phyloP scores from a whole-genome alignment of 305 asterid genomes.

The Fraxinus angustifolia region DNA sequence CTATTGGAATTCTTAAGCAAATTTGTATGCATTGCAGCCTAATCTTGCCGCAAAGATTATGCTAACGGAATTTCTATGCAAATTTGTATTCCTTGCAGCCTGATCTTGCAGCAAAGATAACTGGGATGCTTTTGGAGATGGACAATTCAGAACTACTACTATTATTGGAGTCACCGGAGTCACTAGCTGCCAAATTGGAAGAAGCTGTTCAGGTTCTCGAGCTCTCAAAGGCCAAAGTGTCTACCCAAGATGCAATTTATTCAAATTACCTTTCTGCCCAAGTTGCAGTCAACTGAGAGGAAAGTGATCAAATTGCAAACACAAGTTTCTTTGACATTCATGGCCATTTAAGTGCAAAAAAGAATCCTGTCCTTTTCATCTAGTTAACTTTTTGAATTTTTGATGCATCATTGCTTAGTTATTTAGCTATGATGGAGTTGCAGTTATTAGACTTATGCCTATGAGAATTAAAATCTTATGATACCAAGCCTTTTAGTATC shows the following conservation, averaged over 20 bases:
- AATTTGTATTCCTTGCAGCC: slow-evolving; percentile 45
- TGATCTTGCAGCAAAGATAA: slow-evolving; percentile 68
- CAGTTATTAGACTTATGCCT: background rate
- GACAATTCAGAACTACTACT: slow-evolving; percentile 67
- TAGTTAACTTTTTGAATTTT: background rate
- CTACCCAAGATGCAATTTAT: slow-evolving; percentile 47
- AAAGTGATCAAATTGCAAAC: background rate
- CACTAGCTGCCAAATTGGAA: slow-evolving; percentile 60
- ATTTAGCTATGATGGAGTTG: background rate
- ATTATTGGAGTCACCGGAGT: slow-evolving; percentile 66
- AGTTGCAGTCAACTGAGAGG: slow-evolving; percentile 54
- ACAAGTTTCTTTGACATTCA: background rate
- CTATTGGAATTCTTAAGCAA: background rate
- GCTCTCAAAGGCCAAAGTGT: slow-evolving; percentile 47
- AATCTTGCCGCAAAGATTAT: background rate
- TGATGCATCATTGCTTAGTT: background rate
- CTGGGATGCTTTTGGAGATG: slow-evolving; percentile 95
- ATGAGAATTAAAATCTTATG: background rate
- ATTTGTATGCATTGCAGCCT: background rate
- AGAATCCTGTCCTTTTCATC: background rate
- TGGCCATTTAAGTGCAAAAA: background rate
- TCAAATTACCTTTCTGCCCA: slow-evolving; percentile 50
- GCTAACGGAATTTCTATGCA: background rate
- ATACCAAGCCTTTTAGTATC: background rate
- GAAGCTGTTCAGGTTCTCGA: slow-evolving; percentile 73